Conservation (phyloP, 2,329 filamentous ascomycete genomes). For the Aureobasidium pullulans region DNA sequence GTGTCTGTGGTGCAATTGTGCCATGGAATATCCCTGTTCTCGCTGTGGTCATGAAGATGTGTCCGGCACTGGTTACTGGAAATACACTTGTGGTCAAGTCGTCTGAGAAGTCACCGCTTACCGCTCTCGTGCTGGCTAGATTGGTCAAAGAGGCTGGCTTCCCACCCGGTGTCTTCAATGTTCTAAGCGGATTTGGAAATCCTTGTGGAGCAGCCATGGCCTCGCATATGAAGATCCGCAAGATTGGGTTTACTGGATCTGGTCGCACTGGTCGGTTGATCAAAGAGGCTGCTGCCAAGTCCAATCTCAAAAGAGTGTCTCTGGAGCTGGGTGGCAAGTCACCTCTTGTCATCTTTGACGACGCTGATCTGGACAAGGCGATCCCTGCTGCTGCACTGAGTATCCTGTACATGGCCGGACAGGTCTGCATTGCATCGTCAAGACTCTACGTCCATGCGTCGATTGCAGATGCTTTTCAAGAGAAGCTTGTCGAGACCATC, state of each 20-base stretch:
- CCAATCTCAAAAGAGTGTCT: conserved; percentile 52
- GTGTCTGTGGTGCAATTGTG: conserved; percentile 36
- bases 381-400: neutral
- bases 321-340: conserved; percentile 54
- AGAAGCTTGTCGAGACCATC: neutral
- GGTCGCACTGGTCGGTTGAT: conserved; percentile 56
- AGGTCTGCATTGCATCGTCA: conserved; percentile 22
- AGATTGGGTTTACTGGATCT: conserved; percentile 71
- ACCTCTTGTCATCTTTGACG: conserved; percentile 25
- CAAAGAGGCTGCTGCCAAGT: conserved; percentile 9
- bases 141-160: conserved; percentile 67
- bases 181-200: conserved; percentile 51
- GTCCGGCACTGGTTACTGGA: conserved; percentile 6
- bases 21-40: conserved; percentile 31
- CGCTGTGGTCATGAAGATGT: conserved; percentile 9
- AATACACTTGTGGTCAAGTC: conserved; percentile 44
- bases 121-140: conserved; percentile 51
- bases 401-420: conserved; percentile 8
- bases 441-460: conserved; percentile 25
- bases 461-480: conserved; percentile 20
- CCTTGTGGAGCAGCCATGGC: conserved; percentile 61
- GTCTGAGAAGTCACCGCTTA: conserved; percentile 50
- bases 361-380: conserved; percentile 10
- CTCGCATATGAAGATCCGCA: conserved; percentile 60
- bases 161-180: conserved; percentile 67